Conservation (phyloP, 179 eudicot species). For the Pouteria campechiana region DNA sequence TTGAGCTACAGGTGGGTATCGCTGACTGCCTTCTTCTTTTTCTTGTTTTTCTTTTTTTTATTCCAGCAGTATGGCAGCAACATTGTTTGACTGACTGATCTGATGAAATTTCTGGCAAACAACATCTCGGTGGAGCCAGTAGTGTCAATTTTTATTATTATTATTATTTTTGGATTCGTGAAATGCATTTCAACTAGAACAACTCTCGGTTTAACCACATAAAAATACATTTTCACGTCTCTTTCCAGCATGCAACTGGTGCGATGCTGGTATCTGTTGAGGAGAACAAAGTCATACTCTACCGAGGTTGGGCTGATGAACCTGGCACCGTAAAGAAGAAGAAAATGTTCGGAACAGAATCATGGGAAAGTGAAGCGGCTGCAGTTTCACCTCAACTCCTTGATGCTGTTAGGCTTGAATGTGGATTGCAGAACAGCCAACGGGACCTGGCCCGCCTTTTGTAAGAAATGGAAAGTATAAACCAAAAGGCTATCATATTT, state of each 20-base stretch:
- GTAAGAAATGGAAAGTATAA: too few relatives aligned
- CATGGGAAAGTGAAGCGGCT: not conserved
- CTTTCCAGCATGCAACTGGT: conserved; percentile 90
- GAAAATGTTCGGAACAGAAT: conserved; percentile 8
- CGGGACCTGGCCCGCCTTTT: conserved; percentile 1
- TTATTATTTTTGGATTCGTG: too few relatives aligned
- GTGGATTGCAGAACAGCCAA: conserved; percentile 46
- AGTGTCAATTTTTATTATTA: too few relatives aligned
- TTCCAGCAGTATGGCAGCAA: not conserved
- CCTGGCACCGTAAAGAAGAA: conserved; percentile 9
- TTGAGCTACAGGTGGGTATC: conserved; percentile 65
- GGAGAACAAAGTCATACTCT: conserved; percentile 83
- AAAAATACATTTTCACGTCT: too few relatives aligned
- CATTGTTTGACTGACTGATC: too few relatives aligned
- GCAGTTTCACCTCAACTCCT: conserved; percentile 69
- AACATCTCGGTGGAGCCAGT: too few relatives aligned
- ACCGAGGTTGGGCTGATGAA: conserved; percentile 75
- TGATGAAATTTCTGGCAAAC: too few relatives aligned
- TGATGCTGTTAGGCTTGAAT: conserved; percentile 81
- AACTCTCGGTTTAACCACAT: too few relatives aligned
- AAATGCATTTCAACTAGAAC: too few relatives aligned
- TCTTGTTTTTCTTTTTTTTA: conserved; percentile 1
- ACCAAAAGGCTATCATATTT: too few relatives aligned
- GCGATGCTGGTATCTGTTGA: conserved; percentile 84
- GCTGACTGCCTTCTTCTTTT: not conserved